phyloP scores from a whole-genome alignment of 371 early-diverging fungal species.

The Mortierella sp. region DNA sequence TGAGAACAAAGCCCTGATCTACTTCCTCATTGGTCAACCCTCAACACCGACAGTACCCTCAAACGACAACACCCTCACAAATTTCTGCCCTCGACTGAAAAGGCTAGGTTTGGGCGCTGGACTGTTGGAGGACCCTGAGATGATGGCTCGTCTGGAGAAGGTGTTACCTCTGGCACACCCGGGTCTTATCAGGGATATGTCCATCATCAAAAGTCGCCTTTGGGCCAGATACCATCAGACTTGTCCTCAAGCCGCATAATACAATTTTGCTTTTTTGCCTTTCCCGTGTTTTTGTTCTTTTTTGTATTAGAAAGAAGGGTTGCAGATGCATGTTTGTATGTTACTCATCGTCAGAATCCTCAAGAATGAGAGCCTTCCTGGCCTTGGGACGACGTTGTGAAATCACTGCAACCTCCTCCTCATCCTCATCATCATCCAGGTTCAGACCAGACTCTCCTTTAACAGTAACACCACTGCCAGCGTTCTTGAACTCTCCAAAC shows the following conservation, averaged over 20 bases:
- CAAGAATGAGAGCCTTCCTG: conserved; percentile 31
- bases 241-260: neutral
- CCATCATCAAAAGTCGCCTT: neutral
- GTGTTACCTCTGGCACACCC: neutral
- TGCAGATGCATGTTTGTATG: neutral
- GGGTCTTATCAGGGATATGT: neutral
- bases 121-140: conserved; percentile 3
- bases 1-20: conserved; percentile 20
- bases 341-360: conserved; percentile 46
- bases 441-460: neutral
- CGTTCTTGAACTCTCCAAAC: neutral
- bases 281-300: neutral
- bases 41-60: neutral
- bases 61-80: neutral
- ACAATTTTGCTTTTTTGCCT: neutral
- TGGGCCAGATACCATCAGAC: neutral
- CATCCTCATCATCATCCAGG: conserved; percentile 1
- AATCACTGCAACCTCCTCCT: conserved; percentile 12
- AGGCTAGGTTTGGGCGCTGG: conserved; percentile 3
- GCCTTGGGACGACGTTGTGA: conserved; percentile 18
- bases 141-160: conserved; percentile 7
- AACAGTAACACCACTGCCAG: neutral
- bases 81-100: conserved; percentile 15
- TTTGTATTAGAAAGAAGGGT: neutral
- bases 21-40: conserved; percentile 15